Conservation (phyloP, 2,329 filamentous ascomycete species). For the Aureobasidium musti region DNA sequence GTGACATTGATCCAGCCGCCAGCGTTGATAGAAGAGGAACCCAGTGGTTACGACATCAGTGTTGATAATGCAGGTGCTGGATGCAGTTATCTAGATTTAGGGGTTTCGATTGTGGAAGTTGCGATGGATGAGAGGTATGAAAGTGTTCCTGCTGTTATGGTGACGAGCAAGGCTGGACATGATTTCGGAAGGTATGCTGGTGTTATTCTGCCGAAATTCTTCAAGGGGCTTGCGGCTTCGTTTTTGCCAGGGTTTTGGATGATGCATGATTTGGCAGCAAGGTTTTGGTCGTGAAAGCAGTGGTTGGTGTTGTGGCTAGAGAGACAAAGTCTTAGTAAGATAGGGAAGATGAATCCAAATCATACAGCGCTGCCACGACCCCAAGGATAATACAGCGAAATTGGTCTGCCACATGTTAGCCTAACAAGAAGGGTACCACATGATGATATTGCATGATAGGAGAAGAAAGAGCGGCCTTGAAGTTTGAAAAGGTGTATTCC, state of each 20-base stretch:
- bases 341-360: too few relatives aligned
- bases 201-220: background rate
- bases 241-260: background rate
- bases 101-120: background rate
- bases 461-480: background rate
- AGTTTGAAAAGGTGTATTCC: conserved; percentile 16
- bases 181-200: conserved; percentile 1
- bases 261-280: background rate
- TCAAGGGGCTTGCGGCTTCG: background rate
- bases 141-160: background rate
- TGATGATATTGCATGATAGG: background rate
- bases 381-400: too few relatives aligned
- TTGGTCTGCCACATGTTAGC: too few relatives aligned
- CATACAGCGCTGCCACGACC: too few relatives aligned
- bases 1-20: background rate
- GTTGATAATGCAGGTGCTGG: background rate
- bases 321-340: too few relatives aligned
- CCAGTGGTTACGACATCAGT: background rate
- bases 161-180: conserved; percentile 1
- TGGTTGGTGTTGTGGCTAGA: too few relatives aligned
- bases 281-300: background rate
- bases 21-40: background rate
- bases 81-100: background rate
- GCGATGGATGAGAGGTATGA: background rate
- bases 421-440: background rate